Conservation (phyloP, 2,329 filamentous ascomycete genomes). For the Pyricularia sp. region DNA sequence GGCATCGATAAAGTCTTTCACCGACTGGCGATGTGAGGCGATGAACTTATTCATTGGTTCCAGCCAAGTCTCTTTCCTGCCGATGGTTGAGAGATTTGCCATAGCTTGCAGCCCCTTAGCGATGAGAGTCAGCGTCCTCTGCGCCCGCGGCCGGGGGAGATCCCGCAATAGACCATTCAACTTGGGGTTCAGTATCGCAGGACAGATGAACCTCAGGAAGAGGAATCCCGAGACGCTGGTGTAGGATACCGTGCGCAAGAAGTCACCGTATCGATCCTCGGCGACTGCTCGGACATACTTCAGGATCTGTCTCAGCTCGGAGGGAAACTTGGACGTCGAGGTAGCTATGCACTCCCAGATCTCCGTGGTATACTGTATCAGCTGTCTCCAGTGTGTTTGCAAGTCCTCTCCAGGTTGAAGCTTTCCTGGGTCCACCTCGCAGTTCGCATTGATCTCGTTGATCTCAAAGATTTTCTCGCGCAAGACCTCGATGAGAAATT, state of each 20-base stretch:
- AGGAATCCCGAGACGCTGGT: slow-evolving; percentile 93
- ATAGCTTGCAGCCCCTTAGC: slow-evolving; percentile 87
- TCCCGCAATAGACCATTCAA: slow-evolving; percentile 79
- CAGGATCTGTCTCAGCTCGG: slow-evolving; percentile 76
- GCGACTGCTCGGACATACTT: slow-evolving; percentile 88
- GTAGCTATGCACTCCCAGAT: slow-evolving; percentile 76
- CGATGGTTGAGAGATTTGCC: slow-evolving; percentile 84
- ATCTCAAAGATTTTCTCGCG: slow-evolving; percentile 82
- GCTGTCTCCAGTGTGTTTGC: slow-evolving; percentile 70
- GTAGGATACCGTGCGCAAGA: slow-evolving; percentile 79
- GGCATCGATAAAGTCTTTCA: slow-evolving; percentile 80
- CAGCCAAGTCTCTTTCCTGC: slow-evolving; percentile 97
- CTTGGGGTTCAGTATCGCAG: slow-evolving; percentile 91
- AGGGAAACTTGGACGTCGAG: slow-evolving; percentile 66
- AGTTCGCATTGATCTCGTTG: slow-evolving; percentile 82
- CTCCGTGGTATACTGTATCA: slow-evolving; percentile 69
- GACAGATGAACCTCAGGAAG: slow-evolving; percentile 91
- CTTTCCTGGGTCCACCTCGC: slow-evolving; percentile 88
- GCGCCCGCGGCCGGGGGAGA: slow-evolving; percentile 71
- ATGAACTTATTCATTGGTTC: slow-evolving; percentile 95
- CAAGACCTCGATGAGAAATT: slow-evolving; percentile 82
- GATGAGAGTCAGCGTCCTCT: slow-evolving; percentile 83
- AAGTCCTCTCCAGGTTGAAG: slow-evolving; percentile 60
- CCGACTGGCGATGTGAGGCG: slow-evolving; percentile 61
- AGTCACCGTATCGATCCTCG: slow-evolving; percentile 90